These are phyloP conservation scores for Agaricus sinodeliciosus DNA, from an alignment of 768 basidiomycete species.

Conservation along the genomic window DNA sequence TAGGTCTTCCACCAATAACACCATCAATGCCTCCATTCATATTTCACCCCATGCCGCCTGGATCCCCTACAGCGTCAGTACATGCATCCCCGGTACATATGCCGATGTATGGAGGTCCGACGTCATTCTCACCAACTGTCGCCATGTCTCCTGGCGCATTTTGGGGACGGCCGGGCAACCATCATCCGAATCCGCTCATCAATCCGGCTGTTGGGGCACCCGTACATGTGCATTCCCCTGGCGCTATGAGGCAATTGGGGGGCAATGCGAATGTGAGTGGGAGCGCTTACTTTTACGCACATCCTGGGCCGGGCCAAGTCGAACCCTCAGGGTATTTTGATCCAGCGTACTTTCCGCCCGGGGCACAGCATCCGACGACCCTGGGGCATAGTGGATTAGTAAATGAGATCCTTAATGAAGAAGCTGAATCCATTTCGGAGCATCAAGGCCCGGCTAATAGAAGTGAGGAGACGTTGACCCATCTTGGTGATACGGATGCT, in stretches of 20 bases:
- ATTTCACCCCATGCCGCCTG: slow-evolving; percentile 47
- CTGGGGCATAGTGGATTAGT: slow-evolving; percentile 20
- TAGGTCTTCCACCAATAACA: slow-evolving; percentile 88
- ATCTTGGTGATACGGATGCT: not conserved
- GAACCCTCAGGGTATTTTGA: slow-evolving; percentile 41
- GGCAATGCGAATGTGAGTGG: not conserved
- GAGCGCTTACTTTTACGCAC: slow-evolving; percentile 19
- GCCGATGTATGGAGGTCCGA: slow-evolving; percentile 25
- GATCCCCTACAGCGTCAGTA: slow-evolving; percentile 1
- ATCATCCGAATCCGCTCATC: slow-evolving; percentile 31
- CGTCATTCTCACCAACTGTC: slow-evolving; percentile 55
- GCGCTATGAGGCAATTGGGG: slow-evolving; percentile 9
- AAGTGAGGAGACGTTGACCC: not conserved
- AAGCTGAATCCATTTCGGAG: not conserved
- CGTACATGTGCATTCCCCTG: slow-evolving; percentile 22
- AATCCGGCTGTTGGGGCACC: slow-evolving; percentile 44
- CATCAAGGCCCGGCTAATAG: not conserved
- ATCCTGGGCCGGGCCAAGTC: slow-evolving; percentile 19
- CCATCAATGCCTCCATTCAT: slow-evolving; percentile 96
- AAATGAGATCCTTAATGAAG: slow-evolving; percentile 30
- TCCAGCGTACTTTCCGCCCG: slow-evolving; percentile 32
- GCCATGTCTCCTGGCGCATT: slow-evolving; percentile 72
- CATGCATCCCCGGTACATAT: slow-evolving; percentile 6
- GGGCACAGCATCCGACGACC: slow-evolving; percentile 10
- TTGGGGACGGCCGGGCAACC: slow-evolving; percentile 54